These are phyloP conservation scores for Rhynchosporium agropyri DNA, from an alignment of 2,329 filamentous ascomycete species.

Conservation along the genomic window DNA sequence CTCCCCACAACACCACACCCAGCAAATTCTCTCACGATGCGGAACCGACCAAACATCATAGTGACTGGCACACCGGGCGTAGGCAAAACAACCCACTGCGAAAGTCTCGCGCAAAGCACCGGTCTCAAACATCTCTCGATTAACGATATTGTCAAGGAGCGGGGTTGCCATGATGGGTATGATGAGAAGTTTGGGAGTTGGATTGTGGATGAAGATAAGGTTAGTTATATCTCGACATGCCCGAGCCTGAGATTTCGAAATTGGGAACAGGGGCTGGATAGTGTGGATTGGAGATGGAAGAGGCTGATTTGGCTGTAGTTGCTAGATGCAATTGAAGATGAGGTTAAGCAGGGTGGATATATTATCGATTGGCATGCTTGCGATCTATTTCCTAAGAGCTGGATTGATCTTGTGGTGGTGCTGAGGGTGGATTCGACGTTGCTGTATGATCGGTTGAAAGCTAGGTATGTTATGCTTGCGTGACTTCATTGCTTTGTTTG, in stretches of 20 bases:
- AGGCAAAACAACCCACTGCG: constrained; percentile 92
- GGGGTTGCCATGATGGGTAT: constrained; percentile 82
- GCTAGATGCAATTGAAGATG: constrained; percentile 84
- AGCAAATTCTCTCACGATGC: constrained; percentile 32
- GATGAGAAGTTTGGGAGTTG: constrained; percentile 84
- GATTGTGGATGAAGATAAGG: constrained; percentile 97
- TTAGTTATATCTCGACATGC: constrained; percentile 43
- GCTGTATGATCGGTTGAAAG: constrained; percentile 81
- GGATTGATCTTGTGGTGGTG: constrained; percentile 95
- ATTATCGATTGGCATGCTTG: constrained; percentile 99
- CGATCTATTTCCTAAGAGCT: constrained; percentile 88
- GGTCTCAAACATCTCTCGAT: constrained; percentile 82
- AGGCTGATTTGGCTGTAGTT: constrained; percentile 53
- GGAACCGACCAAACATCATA: constrained; percentile 80
- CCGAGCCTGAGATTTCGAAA: too few species aligned
- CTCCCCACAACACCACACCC: too few species aligned
- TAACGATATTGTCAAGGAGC: constrained; percentile 90
- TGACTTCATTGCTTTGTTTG: not conserved
- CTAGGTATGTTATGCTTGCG: constrained; percentile 54
- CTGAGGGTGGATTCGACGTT: constrained; percentile 77
- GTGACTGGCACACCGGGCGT: constrained; percentile 94
- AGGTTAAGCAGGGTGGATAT: constrained; percentile 76
- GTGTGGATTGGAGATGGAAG: not conserved
- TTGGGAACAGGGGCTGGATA: not conserved
- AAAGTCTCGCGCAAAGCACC: constrained; percentile 74